Base-by-base conservation (phyloP, 257 asterid species). In the Petunia secreta region DNA sequence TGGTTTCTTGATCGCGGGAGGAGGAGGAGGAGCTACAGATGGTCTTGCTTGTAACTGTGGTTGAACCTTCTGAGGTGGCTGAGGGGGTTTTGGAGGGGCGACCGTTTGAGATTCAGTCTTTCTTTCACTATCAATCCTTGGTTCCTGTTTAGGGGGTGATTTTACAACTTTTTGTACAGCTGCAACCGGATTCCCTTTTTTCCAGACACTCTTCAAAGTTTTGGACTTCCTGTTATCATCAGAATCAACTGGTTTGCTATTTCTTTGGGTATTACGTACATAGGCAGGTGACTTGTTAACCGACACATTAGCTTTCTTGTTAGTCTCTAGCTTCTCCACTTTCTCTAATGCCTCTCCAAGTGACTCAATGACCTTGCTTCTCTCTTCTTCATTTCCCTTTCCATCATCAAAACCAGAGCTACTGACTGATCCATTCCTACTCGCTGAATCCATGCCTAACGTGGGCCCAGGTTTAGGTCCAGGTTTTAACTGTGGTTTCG, bases 121-220 rank as follows among this genome's bases (percentile, higher is more conserved):
- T 79, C 73, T 89, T 62, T 80, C 85, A 75, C 75, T 89, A 81
- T 84, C 89, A 79, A 77, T 83, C 78, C 69, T 80, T 69, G 89
- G 83, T 78, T 85, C 90, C 71, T 84, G 88, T 82, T 79, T 91
- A 44, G 79, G 86, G 37, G 86, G 87, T 75, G 89, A 94, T 86
- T 81, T 90, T 53, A 90, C 94, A 75, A 88, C 85, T 75, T 87
- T 95, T 82, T 86, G 91, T 62, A 89, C 92, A 79, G 83, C 16
- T 16, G 97, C 69, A 60, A 96, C 93, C 0, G 98, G 98, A 88
- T 91, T 92, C 80, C 99, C 99, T 85, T 96, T 96, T 52, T 97
- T 90, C 99, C 99, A 96, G 11, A 96, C 97, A 58, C 98, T 94
- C 90, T 92, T 96, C 64, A 81, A 60, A 34, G 92, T 86, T 85